Evolutionary conservation across 805 yeast genomes (phyloP).

Genomic region (Kuraishia cidri): DNA sequence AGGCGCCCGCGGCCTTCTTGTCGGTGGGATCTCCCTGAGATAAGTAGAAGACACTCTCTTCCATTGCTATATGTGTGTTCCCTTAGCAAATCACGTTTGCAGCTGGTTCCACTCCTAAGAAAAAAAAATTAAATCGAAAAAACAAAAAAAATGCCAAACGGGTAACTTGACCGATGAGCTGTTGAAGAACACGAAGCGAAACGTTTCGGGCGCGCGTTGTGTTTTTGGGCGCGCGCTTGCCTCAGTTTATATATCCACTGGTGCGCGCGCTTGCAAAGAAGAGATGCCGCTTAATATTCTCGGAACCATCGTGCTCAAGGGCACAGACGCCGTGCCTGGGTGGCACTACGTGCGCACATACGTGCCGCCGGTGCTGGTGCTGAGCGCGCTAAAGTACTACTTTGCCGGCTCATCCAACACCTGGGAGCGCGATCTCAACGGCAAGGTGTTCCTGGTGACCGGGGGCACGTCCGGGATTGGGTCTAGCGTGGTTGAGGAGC

Average conservation of each 20-base stretch:
- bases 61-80: constrained; percentile 28
- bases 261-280: no score
- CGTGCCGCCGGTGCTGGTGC: constrained; percentile 43
- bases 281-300: constrained; percentile 84
- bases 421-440: constrained; percentile 91
- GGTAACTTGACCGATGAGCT: no score
- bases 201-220: no score
- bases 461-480: constrained; percentile 98
- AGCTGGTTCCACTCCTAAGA: no score
- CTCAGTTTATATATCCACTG: no score
- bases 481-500: constrained; percentile 58
- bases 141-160: no score
- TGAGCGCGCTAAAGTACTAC: constrained; percentile 55
- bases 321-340: constrained; percentile 69
- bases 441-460: constrained; percentile 71
- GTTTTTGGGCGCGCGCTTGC: no score
- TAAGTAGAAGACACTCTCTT: constrained; percentile 39
- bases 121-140: no score
- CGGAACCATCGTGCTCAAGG: constrained; percentile 60
- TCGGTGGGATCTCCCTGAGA: constrained; percentile 35
- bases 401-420: constrained; percentile 75
- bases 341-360: constrained; percentile 49
- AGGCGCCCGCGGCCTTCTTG: constrained; percentile 18
- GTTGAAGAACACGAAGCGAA: no score
- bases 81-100: no score